A percentile compares a stretch with the other conserved stretches of the same genome.
phyloP scores from a whole-genome alignment of 1,139 yeast species.

The Suhomyces panamericanus region DNA sequence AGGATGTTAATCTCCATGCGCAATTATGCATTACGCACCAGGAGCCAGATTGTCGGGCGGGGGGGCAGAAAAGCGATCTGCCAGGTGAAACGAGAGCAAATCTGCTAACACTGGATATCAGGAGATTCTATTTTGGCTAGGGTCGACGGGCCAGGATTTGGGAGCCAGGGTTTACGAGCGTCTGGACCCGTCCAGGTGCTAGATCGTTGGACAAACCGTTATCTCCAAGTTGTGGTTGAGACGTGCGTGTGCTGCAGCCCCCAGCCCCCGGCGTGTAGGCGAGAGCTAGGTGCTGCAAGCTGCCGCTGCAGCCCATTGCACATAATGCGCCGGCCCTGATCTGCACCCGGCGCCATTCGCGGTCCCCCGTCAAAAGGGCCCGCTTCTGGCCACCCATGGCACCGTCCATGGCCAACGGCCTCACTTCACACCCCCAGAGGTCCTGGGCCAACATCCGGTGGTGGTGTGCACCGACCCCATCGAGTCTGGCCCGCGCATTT shows the following conservation, averaged over 20 bases:
- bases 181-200: not conserved
- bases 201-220: slow-evolving; percentile 1
- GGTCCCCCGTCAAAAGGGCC: no score
- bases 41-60: slow-evolving; percentile 4
- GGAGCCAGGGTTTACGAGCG: not conserved
- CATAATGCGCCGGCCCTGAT: not conserved
- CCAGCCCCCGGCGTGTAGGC: slow-evolving; percentile 1
- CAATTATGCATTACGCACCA: slow-evolving; percentile 2
- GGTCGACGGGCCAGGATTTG: not conserved
- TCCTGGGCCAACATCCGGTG: not conserved
- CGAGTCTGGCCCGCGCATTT: slow-evolving; percentile 1
- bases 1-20: slow-evolving; percentile 1
- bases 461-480: not conserved
- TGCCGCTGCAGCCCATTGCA: not conserved
- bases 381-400: no score
- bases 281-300: not conserved
- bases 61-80: slow-evolving; percentile 3
- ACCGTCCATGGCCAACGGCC: no score
- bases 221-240: not conserved
- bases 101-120: slow-evolving; percentile 2
- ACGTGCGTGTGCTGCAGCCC: not conserved
- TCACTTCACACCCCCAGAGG: not conserved
- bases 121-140: not conserved
- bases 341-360: not conserved
- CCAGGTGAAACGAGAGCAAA: slow-evolving; percentile 3